Evolutionary conservation across 2,329 filamentous ascomycete genomes (phyloP).

Genomic region (Coniochaeta sp.): DNA sequence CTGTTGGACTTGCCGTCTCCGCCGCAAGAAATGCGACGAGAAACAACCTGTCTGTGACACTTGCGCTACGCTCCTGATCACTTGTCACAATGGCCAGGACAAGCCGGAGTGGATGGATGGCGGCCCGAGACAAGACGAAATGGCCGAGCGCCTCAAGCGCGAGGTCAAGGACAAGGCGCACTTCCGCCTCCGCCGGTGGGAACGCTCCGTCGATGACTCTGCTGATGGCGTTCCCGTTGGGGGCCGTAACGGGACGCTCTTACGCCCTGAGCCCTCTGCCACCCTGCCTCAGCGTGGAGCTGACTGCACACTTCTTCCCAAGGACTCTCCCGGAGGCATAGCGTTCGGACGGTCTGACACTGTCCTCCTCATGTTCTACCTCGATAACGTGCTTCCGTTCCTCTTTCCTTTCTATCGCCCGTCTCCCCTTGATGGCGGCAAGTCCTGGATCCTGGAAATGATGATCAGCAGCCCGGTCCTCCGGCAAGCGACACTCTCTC

Average conservation of each 20-base stretch:
- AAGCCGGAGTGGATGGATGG: slow-evolving; percentile 54
- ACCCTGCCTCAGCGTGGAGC: background rate
- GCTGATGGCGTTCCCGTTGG: too few relatives aligned
- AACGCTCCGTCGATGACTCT: too few relatives aligned
- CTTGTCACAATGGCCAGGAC: slow-evolving; percentile 42
- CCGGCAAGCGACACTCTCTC: slow-evolving; percentile 47
- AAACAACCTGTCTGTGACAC: slow-evolving; percentile 39
- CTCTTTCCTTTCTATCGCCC: slow-evolving; percentile 57
- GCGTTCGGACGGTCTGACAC: slow-evolving; percentile 9
- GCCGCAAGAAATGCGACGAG: slow-evolving; percentile 56
- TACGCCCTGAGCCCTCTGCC: slow-evolving; percentile 3
- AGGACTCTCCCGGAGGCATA: background rate
- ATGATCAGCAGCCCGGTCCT: slow-evolving; percentile 48
- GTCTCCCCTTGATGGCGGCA: slow-evolving; percentile 43
- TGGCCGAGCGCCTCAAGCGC: slow-evolving; percentile 44
- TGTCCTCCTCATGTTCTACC: slow-evolving; percentile 46
- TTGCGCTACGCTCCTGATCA: slow-evolving; percentile 45
- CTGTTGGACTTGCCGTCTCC: slow-evolving; percentile 54
- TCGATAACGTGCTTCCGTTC: slow-evolving; percentile 55
- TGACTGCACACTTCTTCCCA: background rate
- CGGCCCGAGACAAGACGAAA: slow-evolving; percentile 38
- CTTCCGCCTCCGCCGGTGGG: slow-evolving; percentile 14
- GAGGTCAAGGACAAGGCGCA: slow-evolving; percentile 49
- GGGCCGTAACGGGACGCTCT: too few relatives aligned
- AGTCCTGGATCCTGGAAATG: slow-evolving; percentile 51